Evolutionary conservation across 768 basidiomycete genomes (phyloP), one percentile per base, ranked within the genome.

Genomic region (Lactifluus pinguis): DNA sequence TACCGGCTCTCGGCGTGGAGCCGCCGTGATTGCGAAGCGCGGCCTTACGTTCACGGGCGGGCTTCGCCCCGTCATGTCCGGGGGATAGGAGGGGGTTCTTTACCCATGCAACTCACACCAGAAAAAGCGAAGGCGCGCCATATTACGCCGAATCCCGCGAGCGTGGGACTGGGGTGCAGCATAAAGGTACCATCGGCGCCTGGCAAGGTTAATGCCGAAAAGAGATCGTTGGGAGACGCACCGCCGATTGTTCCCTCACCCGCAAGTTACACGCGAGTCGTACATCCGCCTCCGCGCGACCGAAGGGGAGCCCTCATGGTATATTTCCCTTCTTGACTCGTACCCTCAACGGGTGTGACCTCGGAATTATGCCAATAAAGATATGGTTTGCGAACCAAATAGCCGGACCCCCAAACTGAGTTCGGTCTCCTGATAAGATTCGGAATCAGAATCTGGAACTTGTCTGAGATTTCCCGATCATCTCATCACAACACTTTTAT

Each of bases 61-160:
- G 32, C 47, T 57, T 61, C 57, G 39, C 17, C 57, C 61, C 61
- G 57, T 30, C 61, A 58, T 53, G 39, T 54, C 61, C 57, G 61
- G 56, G 44, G 21, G 38, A 15, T 32, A 36, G 36, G 11, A 9
- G 13, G 3, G 6, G 13, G 30, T 55, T 56, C 44, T 56, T 51
- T 36, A 42, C 42, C 13, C 54, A 61, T 45, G 41, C 48, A 39
- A 25, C 21, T 15, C 3, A 21, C 47, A n/a, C 48, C 55, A 25
- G 8, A 51, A 38, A 38, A 47, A 14, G 49, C 54, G 42, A 50
- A n/a, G 34, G 29, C 55, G 55, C 49, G 39, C 55, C 50, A 34
- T 41, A 21, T 48, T 49, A 45, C 47, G 39, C 61, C 56, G 61
- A 57, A 57, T 53, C 56, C 61, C 61, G 61, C n/a, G 36, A 47